Evolutionary conservation across 2,329 filamentous ascomycete species (phyloP), one percentile per base, ranked within the genome.

Genomic region (Sordariomycetes sp.): DNA sequence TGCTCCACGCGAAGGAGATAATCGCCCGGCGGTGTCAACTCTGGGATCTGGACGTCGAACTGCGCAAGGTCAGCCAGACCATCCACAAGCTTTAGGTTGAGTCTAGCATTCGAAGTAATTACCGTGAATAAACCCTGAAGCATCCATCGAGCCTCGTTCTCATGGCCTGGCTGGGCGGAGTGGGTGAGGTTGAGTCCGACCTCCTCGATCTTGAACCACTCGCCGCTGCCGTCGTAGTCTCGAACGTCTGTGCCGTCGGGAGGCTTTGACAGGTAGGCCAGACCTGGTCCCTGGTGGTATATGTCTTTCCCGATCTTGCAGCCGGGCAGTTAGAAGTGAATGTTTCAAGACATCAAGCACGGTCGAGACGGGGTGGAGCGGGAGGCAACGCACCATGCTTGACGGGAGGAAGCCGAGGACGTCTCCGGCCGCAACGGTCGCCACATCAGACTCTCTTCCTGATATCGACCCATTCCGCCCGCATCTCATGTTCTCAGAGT

Each of bases 1-100:
- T 78, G 75, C 65, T 78, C 75, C 52, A 73, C 66, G 6, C 61
- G 61, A 3, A 65, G 55, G 3, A 64, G 60, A 48, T 62, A 64
- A 8, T 63, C 22, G 3, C 62, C 63, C 1, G 54, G 46, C 2
- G 63, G 63, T 4, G 62, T 64, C 43, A 61, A 54, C 20, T 60
- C 46, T 4, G 63, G 63, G 25, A 65, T 56, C 5, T 54, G 58
- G 50, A 65, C 62, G 2, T 60, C 55, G 43, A 64, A 59, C 62
- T 64, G n/a, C 5, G 10, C 20, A 10, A 52, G 4, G 20, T 52
- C 48, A 52, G 48, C 20, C 3, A 52, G 20, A 8, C 35, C 35
- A 37, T 37, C 35, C 35, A 7, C 7, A 8, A 7, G 7, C 35
- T 37, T 37, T 14, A 7, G 14, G 35, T 37, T 37, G 14, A 7